Base-by-base conservation (phyloP, 2,329 filamentous ascomycete genomes). In the Diplodia mutila region DNA sequence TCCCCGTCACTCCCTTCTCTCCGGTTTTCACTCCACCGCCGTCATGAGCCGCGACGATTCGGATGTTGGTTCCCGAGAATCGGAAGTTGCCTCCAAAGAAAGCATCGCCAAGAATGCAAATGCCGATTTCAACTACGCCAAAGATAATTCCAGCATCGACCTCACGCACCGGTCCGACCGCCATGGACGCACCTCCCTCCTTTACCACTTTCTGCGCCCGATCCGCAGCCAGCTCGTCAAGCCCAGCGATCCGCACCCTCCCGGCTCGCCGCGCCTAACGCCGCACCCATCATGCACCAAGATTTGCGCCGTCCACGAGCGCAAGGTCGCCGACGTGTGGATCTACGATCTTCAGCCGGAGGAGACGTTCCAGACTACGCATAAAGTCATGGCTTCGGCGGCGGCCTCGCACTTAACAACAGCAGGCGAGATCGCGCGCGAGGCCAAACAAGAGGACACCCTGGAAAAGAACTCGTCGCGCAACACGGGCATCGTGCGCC, bases 301-400 rank as follows among this genome's bases (percentile, higher is more conserved):
- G 21, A 73, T 71, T 16, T 80, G 80, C 70, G 74, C 74, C 9
- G 72, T 82, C n/a, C 70, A 69, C 5, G 79, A 85, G 69, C 77
- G 81, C 9, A 74, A 72, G 55, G 76, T 83, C 14, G 78, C 80
- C 49, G 80, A 76, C 54, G 79, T 84, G 14, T 79, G 79, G 70
- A 75, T 85, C 23, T 85, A 85, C 74, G 82, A 84, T 61, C 69
- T 84, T 5, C 54, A 71, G 11, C 70, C 77, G 4, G 27, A 63
- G 2, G 70, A 69, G 1, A 57, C 61, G 9, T 63, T 53, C 52
- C 37, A 65, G 34, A 37, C 39, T 21, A 61, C 67, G 14, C 66
- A 67, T 16, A 61, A 52, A 18, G 14, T 21, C 16, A 59, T 37
- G 4, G 57, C 57, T 6, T 74, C 70, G 59, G 12, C 46, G 5